Conservation (phyloP, 495 filamentous ascomycete genomes). For the Rhypophila decipiens region DNA sequence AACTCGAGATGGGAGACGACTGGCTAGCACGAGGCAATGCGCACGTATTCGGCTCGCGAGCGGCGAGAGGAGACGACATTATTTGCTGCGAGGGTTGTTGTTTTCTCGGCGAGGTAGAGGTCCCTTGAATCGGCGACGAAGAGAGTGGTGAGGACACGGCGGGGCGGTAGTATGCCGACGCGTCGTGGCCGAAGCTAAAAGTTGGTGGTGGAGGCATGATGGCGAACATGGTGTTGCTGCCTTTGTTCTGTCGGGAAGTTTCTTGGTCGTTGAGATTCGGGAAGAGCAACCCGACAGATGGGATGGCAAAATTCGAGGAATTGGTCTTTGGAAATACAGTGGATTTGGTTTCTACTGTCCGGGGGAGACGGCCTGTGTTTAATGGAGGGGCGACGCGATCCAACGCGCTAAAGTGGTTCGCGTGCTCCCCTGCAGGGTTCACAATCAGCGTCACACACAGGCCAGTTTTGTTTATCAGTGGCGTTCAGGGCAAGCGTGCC, state of each 20-base stretch:
- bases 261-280: too few species aligned
- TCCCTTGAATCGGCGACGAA: constrained; percentile 16
- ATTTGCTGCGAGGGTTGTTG: background rate
- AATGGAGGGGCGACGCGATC: background rate
- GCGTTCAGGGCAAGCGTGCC: too few species aligned
- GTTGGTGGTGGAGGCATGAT: constrained; percentile 12
- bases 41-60: background rate
- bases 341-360: background rate
- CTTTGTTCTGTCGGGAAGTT: too few species aligned
- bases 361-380: background rate
- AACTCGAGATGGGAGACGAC: constrained; percentile 11
- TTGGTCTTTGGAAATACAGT: background rate
- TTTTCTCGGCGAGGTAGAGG: constrained; percentile 6
- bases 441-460: too few species aligned
- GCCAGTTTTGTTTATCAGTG: too few species aligned
- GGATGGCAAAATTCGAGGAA: too few species aligned
- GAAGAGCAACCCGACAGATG: too few species aligned
- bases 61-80: background rate
- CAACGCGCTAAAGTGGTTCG: background rate
- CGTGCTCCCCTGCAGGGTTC: too few species aligned
- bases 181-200: constrained; percentile 9
- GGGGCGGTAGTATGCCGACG: constrained; percentile 19
- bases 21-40: constrained; percentile 8
- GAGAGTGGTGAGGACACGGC: constrained; percentile 14
- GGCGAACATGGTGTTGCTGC: constrained; percentile 12